Base-by-base conservation (phyloP, 495 filamentous ascomycete species). In the Podospora appendiculata region DNA sequence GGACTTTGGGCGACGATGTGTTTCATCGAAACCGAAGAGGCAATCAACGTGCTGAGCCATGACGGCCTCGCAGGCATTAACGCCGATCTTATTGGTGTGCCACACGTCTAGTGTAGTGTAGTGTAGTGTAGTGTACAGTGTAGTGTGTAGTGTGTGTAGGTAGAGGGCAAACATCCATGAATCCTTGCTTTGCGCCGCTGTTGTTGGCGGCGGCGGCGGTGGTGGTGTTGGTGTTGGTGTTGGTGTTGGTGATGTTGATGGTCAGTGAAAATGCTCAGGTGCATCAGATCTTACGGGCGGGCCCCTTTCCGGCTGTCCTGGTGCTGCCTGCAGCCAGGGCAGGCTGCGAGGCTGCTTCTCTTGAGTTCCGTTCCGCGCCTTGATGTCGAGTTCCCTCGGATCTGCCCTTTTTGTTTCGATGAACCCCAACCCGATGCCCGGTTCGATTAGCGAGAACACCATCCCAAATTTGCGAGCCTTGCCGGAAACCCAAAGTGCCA, bases 381-480 rank as follows among this genome's bases (percentile, higher is more conserved):
- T 25, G 25, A 25, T 25, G 5, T 25, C 25, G 2, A 25, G 25
- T 2, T 25, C 51, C 32, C 56, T 58, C 51, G 56, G 55, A 58
- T 60, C 59, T 58, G 45, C 32, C 41, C 54, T 47, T 25, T 58
- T 45, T 58, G 42, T 50, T 60, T 56, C 48, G 32, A 55, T 35
- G 45, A 58, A 50, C 42, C 56, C 51, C 46, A 49, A 48, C 53
- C 48, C 59, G 63, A 62, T 64, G 59, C 61, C 53, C 64, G 53
- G 58, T 57, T 67, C 64, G 64, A 67, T 67, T 67, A 67, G 62
- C 64, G 64, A 66, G 58, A 52, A 48, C 54, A 55, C 52, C 52
- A 54, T 50, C 57, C 38, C 51, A 57, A 40, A 47, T 17, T 25
- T 25, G 25, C 25, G 25, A 25, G 25, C 25, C 25, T 25, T 25